Conservation (phyloP, 176 grass and related monocot species). For the maize (Zea mays) region Zm-B73-REFERENCE-NAM-5.0 NC_050096.1:152015001-152015500, state of each 20-base stretch:
- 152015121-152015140: slow-evolving; percentile 68
- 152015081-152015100: slow-evolving; percentile 68
- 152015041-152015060: slow-evolving; percentile 89
- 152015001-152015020: slow-evolving; percentile 72
- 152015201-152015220: slow-evolving; percentile 29
- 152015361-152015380: background rate
- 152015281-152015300: slow-evolving; percentile 67
- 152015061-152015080: slow-evolving; percentile 64
- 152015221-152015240: slow-evolving; percentile 89
- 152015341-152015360: background rate
- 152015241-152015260: slow-evolving; percentile 49
- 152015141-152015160: background rate
- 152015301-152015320: slow-evolving; percentile 74
- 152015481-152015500: slow-evolving; percentile 81
- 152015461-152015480: slow-evolving; percentile 51
- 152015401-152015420: background rate
- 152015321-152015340: slow-evolving; percentile 57
- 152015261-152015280: slow-evolving; percentile 52
- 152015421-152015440: slow-evolving; percentile 21
- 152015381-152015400: background rate
- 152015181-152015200: background rate
- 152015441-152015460: slow-evolving; percentile 27
- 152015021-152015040: slow-evolving; percentile 60
- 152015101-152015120: slow-evolving; percentile 79
- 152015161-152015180: background rate